Percentiles rank a stretch among this genome's conserved stretches.
Conservation (phyloP, 768 basidiomycete genomes). For the Myochromella boudieri region DNA sequence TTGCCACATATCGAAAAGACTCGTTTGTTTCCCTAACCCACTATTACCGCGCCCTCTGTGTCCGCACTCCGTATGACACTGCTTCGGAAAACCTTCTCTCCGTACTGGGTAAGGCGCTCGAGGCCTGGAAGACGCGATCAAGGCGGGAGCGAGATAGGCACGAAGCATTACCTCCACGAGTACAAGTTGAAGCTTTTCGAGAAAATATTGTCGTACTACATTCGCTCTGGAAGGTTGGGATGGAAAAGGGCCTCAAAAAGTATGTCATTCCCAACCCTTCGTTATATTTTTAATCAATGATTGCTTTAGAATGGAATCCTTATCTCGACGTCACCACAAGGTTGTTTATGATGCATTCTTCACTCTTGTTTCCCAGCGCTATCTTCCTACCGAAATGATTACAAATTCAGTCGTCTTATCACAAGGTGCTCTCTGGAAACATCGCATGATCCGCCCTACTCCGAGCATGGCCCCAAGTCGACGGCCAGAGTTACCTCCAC, state of each 20-base stretch:
- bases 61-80: slow-evolving; percentile 81
- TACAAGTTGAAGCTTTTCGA: slow-evolving; percentile 66
- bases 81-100: slow-evolving; percentile 83
- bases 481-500: slow-evolving; percentile 23
- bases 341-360: slow-evolving; percentile 57
- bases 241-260: slow-evolving; percentile 59
- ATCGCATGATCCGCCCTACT: slow-evolving; percentile 67
- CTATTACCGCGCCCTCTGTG: slow-evolving; percentile 91
- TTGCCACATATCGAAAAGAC: slow-evolving; percentile 83
- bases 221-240: slow-evolving; percentile 64
- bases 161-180: slow-evolving; percentile 42
- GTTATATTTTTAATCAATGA: slow-evolving; percentile 8
- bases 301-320: slow-evolving; percentile 45
- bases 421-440: slow-evolving; percentile 83
- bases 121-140: slow-evolving; percentile 50
- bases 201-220: slow-evolving; percentile 75
- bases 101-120: slow-evolving; percentile 65
- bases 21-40: slow-evolving; percentile 78
- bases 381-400: slow-evolving; percentile 75
- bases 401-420: slow-evolving; percentile 70
- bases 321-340: slow-evolving; percentile 45
- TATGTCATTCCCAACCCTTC: slow-evolving; percentile 36
- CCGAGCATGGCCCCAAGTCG: slow-evolving; percentile 25
- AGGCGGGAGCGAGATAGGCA: slow-evolving; percentile 37
- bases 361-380: slow-evolving; percentile 61